Base-by-base conservation (phyloP, 2,329 filamentous ascomycete species). In the Ascochyta lentis region DNA sequence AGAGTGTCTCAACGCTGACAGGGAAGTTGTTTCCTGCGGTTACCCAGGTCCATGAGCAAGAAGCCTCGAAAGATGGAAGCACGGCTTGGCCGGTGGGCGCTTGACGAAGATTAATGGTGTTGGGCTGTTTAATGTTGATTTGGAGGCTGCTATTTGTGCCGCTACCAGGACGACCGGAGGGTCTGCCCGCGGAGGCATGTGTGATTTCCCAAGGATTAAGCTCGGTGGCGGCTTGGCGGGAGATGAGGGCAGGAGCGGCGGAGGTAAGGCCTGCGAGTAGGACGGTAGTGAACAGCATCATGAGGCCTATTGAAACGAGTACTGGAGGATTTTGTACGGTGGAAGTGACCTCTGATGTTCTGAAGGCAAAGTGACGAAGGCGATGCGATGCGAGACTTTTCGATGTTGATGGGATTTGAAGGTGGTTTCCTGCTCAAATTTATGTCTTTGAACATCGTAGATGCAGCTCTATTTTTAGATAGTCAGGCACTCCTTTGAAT, bases 191-290 rank as follows among this genome's bases (percentile, higher is more conserved):
- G n/a, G n/a, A 35, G 23, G 33, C 37, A 9, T 9, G 10, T 3
- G 51, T 54, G 19, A 54, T 54, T 27, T 54, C 31, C 51, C 44
- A 54, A 6, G 51, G 44, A 19, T 15, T 27, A 26, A 24, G 22
- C n/a, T 24, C 45, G 19, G 39, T 34, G 26, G 38, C 40, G 44
- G 10, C 34, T 16, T 44, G 44, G 51, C 44, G 44, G 4, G 31
- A 41, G 33, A 19, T 6, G 22, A 49, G 39, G 34, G 44, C 31
- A 33, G 51, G 38, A 10, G 39, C 38, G 12, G 51, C 44, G 12
- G 45, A 37, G 19, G 44, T 45, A 15, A 54, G 33, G 33, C 44
- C 45, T 26, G 51, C 39, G 33, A 54, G 33, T 6, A 54, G 19
- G 26, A 49, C 4, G 4, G 33, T 40, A 12, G 51, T 27, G 39